phyloP scores from a whole-genome alignment of 2,329 filamentous ascomycete genomes.

The Claviceps spartinae region DNA sequence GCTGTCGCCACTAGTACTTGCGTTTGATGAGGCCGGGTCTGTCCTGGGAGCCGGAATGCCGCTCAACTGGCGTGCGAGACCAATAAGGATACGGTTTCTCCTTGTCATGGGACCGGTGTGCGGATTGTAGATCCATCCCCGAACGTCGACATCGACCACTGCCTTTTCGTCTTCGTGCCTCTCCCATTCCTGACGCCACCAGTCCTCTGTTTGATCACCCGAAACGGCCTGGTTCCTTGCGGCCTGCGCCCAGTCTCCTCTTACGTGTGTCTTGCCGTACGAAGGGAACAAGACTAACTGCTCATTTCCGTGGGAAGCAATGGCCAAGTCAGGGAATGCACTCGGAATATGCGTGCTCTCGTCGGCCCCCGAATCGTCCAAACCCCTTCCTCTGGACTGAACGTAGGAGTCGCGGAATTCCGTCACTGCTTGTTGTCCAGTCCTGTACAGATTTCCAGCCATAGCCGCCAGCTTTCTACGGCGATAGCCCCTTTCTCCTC shows the following conservation, averaged over 20 bases:
- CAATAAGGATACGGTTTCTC: conserved; percentile 75
- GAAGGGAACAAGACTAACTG: conserved; percentile 94
- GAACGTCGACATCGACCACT: conserved; percentile 83
- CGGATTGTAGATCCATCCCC: conserved; percentile 89
- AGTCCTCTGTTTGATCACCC: conserved; percentile 41
- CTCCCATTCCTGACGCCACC: conserved; percentile 69
- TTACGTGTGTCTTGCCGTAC: conserved; percentile 66
- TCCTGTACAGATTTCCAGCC: conserved; percentile 43
- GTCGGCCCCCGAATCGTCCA: conserved; percentile 17
- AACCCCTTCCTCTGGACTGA: conserved; percentile 29
- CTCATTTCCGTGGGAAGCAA: conserved; percentile 66
- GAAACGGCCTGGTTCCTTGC: conserved; percentile 14
- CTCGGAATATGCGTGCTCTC: conserved; percentile 45
- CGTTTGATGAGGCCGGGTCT: conserved; percentile 14
- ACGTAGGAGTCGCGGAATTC: conserved; percentile 47
- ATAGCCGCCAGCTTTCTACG: conserved; percentile 62
- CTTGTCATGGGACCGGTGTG: conserved; percentile 73
- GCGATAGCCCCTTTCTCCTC: conserved; percentile 53
- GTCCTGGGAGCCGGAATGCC: conserved; percentile 61
- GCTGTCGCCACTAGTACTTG: conserved; percentile 5
- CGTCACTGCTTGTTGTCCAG: conserved; percentile 41
- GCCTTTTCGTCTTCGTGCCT: conserved; percentile 69
- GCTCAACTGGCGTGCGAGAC: conserved; percentile 74
- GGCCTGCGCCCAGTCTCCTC: conserved; percentile 23
- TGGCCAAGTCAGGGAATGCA: conserved; percentile 73